A percentile compares a stretch with the other conserved stretches of the same genome.
phyloP scores from a whole-genome alignment of 192 early-diverging fungal genomes.

The Coemansia javaensis region DNA sequence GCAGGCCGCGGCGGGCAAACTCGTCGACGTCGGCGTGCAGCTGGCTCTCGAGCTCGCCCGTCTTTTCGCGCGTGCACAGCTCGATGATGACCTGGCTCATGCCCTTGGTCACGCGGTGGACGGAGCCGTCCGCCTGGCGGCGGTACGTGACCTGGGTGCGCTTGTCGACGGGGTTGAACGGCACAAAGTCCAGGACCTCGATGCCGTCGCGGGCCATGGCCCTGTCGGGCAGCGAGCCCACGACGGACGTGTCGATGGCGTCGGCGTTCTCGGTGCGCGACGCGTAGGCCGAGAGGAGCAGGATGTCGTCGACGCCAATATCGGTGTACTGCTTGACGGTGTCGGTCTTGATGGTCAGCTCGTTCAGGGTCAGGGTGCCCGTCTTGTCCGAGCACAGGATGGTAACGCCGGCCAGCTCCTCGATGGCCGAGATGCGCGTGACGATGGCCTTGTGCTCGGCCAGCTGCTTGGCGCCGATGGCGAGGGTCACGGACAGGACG shows the following conservation, averaged over 20 bases:
- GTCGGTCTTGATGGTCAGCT: conserved; percentile 85
- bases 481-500: conserved; percentile 92
- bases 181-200: conserved; percentile 73
- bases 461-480: conserved; percentile 80
- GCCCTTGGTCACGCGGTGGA: conserved; percentile 92
- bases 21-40: conserved; percentile 66
- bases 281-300: conserved; percentile 73
- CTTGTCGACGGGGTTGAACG: conserved; percentile 91
- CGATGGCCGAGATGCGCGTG: conserved; percentile 89
- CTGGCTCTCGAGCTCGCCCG: conserved; percentile 54
- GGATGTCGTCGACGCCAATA: conserved; percentile 68
- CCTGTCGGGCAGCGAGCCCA: conserved; percentile 59
- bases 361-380: conserved; percentile 85
- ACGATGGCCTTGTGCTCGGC: conserved; percentile 86
- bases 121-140: conserved; percentile 58
- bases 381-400: conserved; percentile 83
- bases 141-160: conserved; percentile 87
- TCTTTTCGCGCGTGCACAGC: conserved; percentile 70
- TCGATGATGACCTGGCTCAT: conserved; percentile 88
- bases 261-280: conserved; percentile 85
- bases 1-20: conserved; percentile 63
- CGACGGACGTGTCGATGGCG: conserved; percentile 76
- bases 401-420: conserved; percentile 84
- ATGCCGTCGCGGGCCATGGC: conserved; percentile 59
- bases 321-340: conserved; percentile 60